A percentile compares a stretch with the other conserved stretches of the same genome.
Conservation (phyloP, 202 grass and related monocot species). For the Eragrostis tef region DNA sequence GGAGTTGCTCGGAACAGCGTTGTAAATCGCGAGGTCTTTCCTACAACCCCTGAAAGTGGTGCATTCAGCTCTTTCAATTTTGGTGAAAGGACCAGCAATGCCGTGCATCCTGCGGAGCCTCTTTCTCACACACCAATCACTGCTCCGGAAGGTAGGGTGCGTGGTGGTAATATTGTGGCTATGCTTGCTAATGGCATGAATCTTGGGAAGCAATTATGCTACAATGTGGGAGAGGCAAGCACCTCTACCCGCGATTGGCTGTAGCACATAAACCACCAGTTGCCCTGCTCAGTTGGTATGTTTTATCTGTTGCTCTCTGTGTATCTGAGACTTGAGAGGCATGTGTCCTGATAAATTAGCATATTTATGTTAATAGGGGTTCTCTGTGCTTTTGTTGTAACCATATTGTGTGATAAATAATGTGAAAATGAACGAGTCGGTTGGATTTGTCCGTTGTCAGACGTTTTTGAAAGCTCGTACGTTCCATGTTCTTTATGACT, state of each 20-base stretch:
- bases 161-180: constrained; percentile 59
- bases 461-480: background rate
- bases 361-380: background rate
- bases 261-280: background rate
- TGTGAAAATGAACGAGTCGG: constrained; percentile 1
- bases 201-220: constrained; percentile 1
- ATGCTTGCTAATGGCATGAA: constrained; percentile 46
- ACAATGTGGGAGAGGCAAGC: background rate
- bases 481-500: background rate
- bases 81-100: constrained; percentile 11
- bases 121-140: background rate
- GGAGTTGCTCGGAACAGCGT: background rate
- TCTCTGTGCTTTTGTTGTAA: constrained; percentile 19
- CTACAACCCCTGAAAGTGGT: background rate
- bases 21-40: constrained; percentile 17
- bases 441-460: constrained; percentile 24
- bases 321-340: background rate
- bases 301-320: background rate
- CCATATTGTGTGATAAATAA: constrained; percentile 34
- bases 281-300: background rate
- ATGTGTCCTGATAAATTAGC: constrained; percentile 12
- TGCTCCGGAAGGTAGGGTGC: constrained; percentile 69
- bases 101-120: background rate
- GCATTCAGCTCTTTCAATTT: background rate
- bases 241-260: constrained; percentile 30